Evolutionary conservation across 2,329 filamentous ascomycete species (phyloP), one percentile per base, ranked within the genome.

Genomic region (Exserohilum rostratum): DNA sequence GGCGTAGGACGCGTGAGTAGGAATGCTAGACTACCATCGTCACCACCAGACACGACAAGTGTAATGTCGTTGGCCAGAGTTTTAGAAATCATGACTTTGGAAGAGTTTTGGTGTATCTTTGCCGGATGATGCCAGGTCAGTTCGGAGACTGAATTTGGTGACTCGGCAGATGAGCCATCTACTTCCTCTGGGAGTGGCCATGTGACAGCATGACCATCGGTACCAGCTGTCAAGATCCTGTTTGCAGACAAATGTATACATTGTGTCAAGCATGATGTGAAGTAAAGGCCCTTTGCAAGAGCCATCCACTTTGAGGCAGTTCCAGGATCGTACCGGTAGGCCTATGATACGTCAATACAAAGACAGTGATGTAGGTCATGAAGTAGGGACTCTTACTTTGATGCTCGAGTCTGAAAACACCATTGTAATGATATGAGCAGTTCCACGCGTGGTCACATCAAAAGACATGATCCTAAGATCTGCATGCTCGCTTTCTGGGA

Each of bases 401-500:
- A 96, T 72, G 2, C 83, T 86, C 0, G 93, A 97, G 75, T 97
- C 93, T 0, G 93, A 97, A 65, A 95, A 87, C 0, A 84, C 88
- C 77, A 96, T 83, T 0, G 85, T 86, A 50, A 97, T 80, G 2
- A 85, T 68, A 64, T 89, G 87, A 4, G 54, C 64, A 15, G 34
- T 62, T 1, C 55, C 55, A 35, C 15, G 25, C 64, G 61, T 27
- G 46, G 59, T 15, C 0, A 88, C 79, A 65, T 93, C 89, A 68
- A 96, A 95, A 65, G 87, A 86, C 77, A 88, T 91, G 61, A 97
- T 90, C 12, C 93, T 83, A 50, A 96, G 79, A 72, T 97, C 93
- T 77, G 46, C 82, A 11, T 79, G 77, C 27, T 81, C 78, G 35
- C 76, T 79, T 35, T 82, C 78, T 13, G 78, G 78, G 0, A 79